Base-by-base conservation (phyloP, 2,329 filamentous ascomycete genomes). In the Teratosphaeria pseudoeucalypti region DNA sequence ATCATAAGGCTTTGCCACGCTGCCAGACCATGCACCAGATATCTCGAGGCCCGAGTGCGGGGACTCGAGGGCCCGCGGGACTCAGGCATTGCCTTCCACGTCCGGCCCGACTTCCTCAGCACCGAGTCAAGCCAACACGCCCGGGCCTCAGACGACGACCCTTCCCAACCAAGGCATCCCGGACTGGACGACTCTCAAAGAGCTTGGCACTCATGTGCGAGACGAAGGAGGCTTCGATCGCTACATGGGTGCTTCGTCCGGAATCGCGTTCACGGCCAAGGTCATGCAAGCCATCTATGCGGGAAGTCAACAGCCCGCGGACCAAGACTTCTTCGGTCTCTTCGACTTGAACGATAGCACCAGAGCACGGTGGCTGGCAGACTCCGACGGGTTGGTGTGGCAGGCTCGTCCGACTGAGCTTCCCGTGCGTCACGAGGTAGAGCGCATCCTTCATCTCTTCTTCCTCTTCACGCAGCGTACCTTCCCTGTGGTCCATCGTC, bases 191-290 rank as follows among this genome's bases (percentile, higher is more conserved):
- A 57, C 56, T 11, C 56, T 61, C 26, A 56, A 56, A 19, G 57
- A 61, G 55, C 52, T 63, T 5, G 61, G 57, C 19, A 56, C 37
- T 34, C 61, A 63, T 57, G 59, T 61, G 9, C 26, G 59, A 19
- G 61, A 63, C 34, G 59, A 61, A 53, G 59, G 61, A 29, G 61
- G 61, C 34, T 59, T 56, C 26, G 59, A n/a, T 27, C 57, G 59
- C 16, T 63, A 63, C 53, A 61, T 63, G 59, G 61, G 59, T 7
- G 59, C 61, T 37, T 63, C 61, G 1, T 61, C 57, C 10, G 59
- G 61, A 2, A 53, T 63, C 3, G 61, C 56, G 6, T 63, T 63
- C 37, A 52, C 60, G 3, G 52, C 61, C 10, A 58, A 54, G 52
- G 60, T 59, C 12, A 34, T 63, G 19, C 52, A 61, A 23, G 60